phyloP scores from a whole-genome alignment of 1,139 yeast genomes.

The Kurtzmaniella natalensis region DNA sequence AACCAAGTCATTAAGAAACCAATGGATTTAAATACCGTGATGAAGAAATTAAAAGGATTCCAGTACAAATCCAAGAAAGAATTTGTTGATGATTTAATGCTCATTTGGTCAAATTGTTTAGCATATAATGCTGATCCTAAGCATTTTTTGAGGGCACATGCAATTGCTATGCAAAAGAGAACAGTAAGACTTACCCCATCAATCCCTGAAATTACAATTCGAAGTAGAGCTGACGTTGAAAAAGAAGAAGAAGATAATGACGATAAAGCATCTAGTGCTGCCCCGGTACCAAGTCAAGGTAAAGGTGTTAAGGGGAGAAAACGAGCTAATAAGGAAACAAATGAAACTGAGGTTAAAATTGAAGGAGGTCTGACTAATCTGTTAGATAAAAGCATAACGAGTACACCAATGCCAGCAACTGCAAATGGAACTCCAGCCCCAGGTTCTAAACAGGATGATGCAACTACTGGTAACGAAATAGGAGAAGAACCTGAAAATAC shows the following conservation, averaged over 20 bases:
- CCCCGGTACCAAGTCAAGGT: slow-evolving; percentile 23
- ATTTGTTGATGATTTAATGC: slow-evolving; percentile 88
- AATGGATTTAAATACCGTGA: slow-evolving; percentile 93
- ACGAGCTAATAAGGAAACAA: slow-evolving; percentile 18
- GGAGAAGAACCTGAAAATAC: slow-evolving; percentile 5
- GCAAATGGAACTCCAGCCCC: slow-evolving; percentile 17
- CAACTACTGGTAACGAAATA: slow-evolving; percentile 8
- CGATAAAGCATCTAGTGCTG: slow-evolving; percentile 20
- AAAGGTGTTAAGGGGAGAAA: slow-evolving; percentile 41
- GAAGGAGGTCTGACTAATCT: slow-evolving; percentile 2
- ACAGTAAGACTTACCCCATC: slow-evolving; percentile 71
- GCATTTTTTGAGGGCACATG: slow-evolving; percentile 87
- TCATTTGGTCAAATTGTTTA: slow-evolving; percentile 93
- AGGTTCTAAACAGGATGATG: slow-evolving; percentile 26
- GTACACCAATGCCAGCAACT: slow-evolving; percentile 1
- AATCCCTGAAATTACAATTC: slow-evolving; percentile 81
- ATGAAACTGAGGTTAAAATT: slow-evolving; percentile 2
- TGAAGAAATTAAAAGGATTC: slow-evolving; percentile 79
- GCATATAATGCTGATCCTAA: slow-evolving; percentile 93
- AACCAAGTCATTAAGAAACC: slow-evolving; percentile 86
- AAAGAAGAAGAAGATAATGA: slow-evolving; percentile 53
- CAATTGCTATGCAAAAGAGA: slow-evolving; percentile 92
- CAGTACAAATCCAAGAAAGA: slow-evolving; percentile 82
- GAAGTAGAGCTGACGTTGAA: slow-evolving; percentile 83
- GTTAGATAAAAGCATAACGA: slow-evolving; percentile 8